A percentile compares a stretch with the other conserved stretches of the same genome.
phyloP scores from a whole-genome alignment of 2,329 filamentous ascomycete species.

The Colletotrichum magnum region DNA sequence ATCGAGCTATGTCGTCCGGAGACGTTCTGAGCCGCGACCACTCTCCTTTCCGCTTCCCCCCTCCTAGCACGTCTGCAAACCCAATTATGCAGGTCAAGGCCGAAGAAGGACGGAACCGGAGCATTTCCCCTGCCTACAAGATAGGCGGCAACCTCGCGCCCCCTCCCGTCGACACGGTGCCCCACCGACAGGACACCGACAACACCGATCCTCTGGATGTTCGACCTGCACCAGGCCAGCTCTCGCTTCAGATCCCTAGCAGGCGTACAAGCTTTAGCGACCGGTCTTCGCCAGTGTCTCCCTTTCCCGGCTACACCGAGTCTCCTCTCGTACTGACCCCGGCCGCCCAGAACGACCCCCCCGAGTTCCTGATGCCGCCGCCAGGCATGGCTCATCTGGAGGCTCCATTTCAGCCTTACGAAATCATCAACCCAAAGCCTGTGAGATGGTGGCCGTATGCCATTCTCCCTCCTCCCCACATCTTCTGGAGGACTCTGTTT shows the following conservation, averaged over 20 bases:
- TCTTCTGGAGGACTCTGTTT: constrained; percentile 82
- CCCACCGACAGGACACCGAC: constrained; percentile 24
- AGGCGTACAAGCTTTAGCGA: constrained; percentile 59
- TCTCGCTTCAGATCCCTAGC: constrained; percentile 64
- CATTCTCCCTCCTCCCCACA: constrained; percentile 78
- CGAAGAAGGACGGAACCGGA: constrained; percentile 45
- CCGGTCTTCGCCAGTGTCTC: constrained; percentile 66
- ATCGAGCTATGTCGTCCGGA: constrained; percentile 64
- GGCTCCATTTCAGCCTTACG: constrained; percentile 63
- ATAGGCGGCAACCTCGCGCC: constrained; percentile 59
- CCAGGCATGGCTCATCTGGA: constrained; percentile 56
- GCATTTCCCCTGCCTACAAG: constrained; percentile 50
- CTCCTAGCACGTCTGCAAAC: constrained; percentile 17
- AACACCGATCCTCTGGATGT: constrained; percentile 18
- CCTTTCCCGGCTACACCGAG: constrained; percentile 80
- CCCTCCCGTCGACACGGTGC: constrained; percentile 49
- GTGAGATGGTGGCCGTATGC: constrained; percentile 87
- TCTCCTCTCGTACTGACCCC: constrained; percentile 63
- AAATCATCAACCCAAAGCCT: constrained; percentile 57
- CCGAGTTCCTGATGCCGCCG: constrained; percentile 70
- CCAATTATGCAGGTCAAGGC: constrained; percentile 32
- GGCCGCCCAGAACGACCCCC: constrained; percentile 55
- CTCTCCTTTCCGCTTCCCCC: constrained; percentile 35
- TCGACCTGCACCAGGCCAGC: constrained; percentile 40
- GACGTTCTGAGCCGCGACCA: constrained; percentile 49